Evolutionary conservation across 257 asterid genomes (phyloP).

Genomic region (Mentha longifolia): DNA sequence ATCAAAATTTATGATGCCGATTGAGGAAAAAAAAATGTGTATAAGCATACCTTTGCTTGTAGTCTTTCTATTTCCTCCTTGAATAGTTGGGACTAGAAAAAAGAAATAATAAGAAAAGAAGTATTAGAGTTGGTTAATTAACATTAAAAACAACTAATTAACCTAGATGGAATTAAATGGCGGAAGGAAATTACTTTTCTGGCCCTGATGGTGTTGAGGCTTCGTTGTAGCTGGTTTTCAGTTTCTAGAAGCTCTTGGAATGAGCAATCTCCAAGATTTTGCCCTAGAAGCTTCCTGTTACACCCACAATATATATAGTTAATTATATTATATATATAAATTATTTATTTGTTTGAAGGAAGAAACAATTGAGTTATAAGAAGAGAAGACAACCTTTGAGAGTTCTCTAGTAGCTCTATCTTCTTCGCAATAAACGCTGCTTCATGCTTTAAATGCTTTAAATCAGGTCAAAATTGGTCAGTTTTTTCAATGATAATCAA

Average conservation of each 20-base stretch:
- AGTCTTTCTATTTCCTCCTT: conserved; percentile 44
- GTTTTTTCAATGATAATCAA: no score
- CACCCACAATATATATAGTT: not conserved
- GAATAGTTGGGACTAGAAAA: conserved; percentile 49
- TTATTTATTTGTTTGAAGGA: conserved; percentile 32
- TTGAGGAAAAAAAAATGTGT: not conserved
- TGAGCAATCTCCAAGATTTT: conserved; percentile 55
- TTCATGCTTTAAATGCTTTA: conserved; percentile 60
- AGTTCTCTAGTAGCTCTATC: conserved; percentile 63
- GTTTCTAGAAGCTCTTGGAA: conserved; percentile 63
- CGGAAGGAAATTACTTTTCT: conserved; percentile 50
- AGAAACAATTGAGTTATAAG: not conserved
- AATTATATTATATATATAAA: not conserved
- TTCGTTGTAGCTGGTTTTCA: conserved; percentile 60
- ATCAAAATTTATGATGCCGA: not conserved
- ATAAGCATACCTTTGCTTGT: conserved; percentile 42
- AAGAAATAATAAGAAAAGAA: not conserved
- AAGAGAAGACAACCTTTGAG: conserved; percentile 50
- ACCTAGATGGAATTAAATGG: not conserved
- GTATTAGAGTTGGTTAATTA: not conserved
- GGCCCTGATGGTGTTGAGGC: conserved; percentile 56
- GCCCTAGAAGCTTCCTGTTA: conserved; percentile 72
- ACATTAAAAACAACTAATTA: not conserved
- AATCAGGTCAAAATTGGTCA: no score
- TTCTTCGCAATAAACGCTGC: conserved; percentile 50